A percentile compares a stretch with the other conserved stretches of the same genome.
Conservation (phyloP, 495 filamentous ascomycete genomes). For the Pyrenula aspistea region DNA sequence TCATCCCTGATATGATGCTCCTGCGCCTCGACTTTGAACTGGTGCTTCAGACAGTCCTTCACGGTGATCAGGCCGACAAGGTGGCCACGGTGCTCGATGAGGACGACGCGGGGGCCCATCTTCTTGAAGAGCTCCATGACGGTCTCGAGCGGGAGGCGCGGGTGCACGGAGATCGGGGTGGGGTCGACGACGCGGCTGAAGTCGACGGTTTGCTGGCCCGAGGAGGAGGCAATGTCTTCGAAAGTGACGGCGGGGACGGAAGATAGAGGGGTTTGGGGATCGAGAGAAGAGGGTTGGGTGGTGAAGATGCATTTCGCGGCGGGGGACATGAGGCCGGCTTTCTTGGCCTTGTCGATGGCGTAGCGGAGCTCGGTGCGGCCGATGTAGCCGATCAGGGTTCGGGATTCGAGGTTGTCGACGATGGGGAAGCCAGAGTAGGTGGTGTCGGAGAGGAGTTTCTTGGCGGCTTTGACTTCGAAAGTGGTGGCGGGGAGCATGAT, state of each 20-base stretch:
- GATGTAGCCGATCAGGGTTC: slow-evolving; percentile 79
- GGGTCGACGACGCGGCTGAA: slow-evolving; percentile 83
- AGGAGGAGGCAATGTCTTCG: slow-evolving; percentile 47
- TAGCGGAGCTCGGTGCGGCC: slow-evolving; percentile 90
- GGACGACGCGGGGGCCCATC: slow-evolving; percentile 86
- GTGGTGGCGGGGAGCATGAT: slow-evolving; percentile 62
- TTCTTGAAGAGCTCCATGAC: slow-evolving; percentile 99
- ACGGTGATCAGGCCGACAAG: slow-evolving; percentile 82
- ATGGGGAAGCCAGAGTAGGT: slow-evolving; percentile 94
- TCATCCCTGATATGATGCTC: slow-evolving; percentile 41
- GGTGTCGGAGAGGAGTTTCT: slow-evolving; percentile 64
- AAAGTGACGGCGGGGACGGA: slow-evolving; percentile 42
- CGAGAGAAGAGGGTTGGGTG: slow-evolving; percentile 23
- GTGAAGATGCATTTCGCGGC: slow-evolving; percentile 70
- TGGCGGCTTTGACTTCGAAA: slow-evolving; percentile 59
- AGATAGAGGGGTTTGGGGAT: slow-evolving; percentile 16
- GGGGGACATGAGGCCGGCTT: slow-evolving; percentile 56
- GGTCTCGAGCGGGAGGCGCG: slow-evolving; percentile 83
- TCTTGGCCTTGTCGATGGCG: slow-evolving; percentile 75
- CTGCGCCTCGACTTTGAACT: slow-evolving; percentile 89
- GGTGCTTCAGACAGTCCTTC: slow-evolving; percentile 95
- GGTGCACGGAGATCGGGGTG: slow-evolving; percentile 84
- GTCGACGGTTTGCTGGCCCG: slow-evolving; percentile 52
- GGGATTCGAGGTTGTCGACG: slow-evolving; percentile 60
- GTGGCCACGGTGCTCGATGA: slow-evolving; percentile 80